Base-by-base conservation (phyloP, 2,329 filamentous ascomycete species). In the Fusarium sp. region DNA sequence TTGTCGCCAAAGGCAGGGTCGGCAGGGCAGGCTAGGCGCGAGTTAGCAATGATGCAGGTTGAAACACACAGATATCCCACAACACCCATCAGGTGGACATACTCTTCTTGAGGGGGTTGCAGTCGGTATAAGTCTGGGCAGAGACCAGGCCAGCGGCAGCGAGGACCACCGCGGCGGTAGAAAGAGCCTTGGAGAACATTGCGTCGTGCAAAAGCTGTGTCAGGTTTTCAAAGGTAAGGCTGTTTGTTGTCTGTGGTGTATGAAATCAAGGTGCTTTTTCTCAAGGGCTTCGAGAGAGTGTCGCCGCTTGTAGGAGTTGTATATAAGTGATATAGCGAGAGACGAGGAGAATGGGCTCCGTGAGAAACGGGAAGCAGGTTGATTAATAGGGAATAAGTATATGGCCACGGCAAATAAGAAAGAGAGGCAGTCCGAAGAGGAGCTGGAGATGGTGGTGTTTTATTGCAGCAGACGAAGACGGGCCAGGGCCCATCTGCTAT, bases 1-100 rank as follows among this genome's bases (percentile, higher is more conserved):
- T 82, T 85, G 85, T 82, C 91, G 62, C 94, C 95, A 16, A 98
- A 88, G 13, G 95, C 96, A 72, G 93, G 88, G 81, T 97, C 89
- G 67, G 92, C 82, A 59, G 93, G 90, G 85, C 96, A 98, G 36
- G 80, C 88, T 90, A 18, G 25, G 38, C 8, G 20, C 22, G 11
- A 22, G 63, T 74, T 42, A 74, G 63, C 58, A 52, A 13, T 50
- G 42, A 61, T 22, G 27, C 38, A 14, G 16, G 3, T 4, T 31
- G 18, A 31, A 29, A 47, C 40, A 10, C 40, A 10, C 14, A 18
- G 40, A n/a, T 35, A 50, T 61, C 40, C 20, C 6, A 14, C 4
- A 14, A 29, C 5, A 47, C 14, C 40, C 40, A n/a, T 16, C 33
- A 27, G 11, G 16, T n/a, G 22, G 8, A 63, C 52, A 79, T 79